Base-by-base conservation (phyloP, 441 rosid species). In the Sinapis alba region DNA sequence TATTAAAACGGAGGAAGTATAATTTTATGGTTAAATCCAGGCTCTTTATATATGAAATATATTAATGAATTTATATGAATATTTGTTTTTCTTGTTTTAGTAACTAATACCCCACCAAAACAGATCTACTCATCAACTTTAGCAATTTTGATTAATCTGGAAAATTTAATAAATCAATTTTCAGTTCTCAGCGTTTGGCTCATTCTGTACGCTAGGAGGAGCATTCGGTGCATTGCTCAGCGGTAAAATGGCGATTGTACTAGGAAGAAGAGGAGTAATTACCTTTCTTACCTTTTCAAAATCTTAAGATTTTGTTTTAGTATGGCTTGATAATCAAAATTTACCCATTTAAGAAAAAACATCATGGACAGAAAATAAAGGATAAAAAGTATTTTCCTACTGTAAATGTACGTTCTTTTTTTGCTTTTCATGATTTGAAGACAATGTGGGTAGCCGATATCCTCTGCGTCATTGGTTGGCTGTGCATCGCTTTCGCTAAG, bases 391-490 rank as follows among this genome's bases (percentile, higher is more conserved):
- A 1, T 26, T 36, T 28, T 32, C 30, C 26, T 1, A 10, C 30
- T 15, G 16, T 7, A 18, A 12, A 24, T 60, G 1, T 28, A 47
- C 10, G 1, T 21, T 28, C 36, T 9, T 18, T 64, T 16, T 53
- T 10, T 19, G 5, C 3, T 50, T 62, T 51, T 69, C 8, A 61
- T 62, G 69, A 69, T 62, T 41, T 11, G 38, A 36, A 77, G 80
- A 77, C 80, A 71, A 43, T 90, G 92, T 83, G 88, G 85, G 68
- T 86, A 32, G 78, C 92, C n/a, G 84, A 86, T 41, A n/a, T 81
- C 41, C 59, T 85, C 60, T 84, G 86, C 79, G 57, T 77, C 73
- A 65, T 51, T 5, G 92, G 90, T 34, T 90, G 96, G 93, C 79
- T 87, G 24, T 74, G 83, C 36, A 80, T 88, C 65, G 83, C 80